Conservation (phyloP, 805 yeast genomes). For the Candida golubevii region DNA sequence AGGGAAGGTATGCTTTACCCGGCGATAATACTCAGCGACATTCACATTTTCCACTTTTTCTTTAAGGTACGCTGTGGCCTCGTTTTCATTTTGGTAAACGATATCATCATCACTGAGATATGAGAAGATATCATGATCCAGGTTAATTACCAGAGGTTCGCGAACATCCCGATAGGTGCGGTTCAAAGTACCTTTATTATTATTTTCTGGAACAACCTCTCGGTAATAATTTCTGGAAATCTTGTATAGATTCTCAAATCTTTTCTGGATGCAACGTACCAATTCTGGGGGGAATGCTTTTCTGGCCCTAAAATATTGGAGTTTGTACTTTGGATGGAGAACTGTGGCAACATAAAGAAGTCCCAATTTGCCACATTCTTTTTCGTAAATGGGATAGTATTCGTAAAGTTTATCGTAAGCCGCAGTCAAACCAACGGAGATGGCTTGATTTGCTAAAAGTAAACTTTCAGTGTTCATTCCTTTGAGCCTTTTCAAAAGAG, state of each 20-base stretch:
- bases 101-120: neutral
- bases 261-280: neutral
- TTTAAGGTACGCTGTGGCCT: neutral
- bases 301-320: neutral
- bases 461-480: neutral
- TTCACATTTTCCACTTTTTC: neutral
- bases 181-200: neutral
- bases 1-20: neutral
- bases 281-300: neutral
- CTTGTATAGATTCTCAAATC: neutral
- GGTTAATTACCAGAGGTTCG: neutral
- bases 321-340: neutral
- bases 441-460: neutral
- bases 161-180: neutral
- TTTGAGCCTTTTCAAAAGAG: slow-evolving; percentile 1
- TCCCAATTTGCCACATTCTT: neutral
- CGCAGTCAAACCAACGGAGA: slow-evolving; percentile 1
- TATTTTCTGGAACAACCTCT: neutral
- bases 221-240: neutral
- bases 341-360: neutral
- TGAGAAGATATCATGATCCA: neutral
- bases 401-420: slow-evolving; percentile 2
- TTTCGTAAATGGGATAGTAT: slow-evolving; percentile 3
- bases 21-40: neutral
- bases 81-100: neutral